A percentile compares a stretch with the other conserved stretches of the same genome.
These are phyloP conservation scores for Lonicera japonica DNA, from an alignment of 129 eudicot species.

Conservation along the genomic window DNA sequence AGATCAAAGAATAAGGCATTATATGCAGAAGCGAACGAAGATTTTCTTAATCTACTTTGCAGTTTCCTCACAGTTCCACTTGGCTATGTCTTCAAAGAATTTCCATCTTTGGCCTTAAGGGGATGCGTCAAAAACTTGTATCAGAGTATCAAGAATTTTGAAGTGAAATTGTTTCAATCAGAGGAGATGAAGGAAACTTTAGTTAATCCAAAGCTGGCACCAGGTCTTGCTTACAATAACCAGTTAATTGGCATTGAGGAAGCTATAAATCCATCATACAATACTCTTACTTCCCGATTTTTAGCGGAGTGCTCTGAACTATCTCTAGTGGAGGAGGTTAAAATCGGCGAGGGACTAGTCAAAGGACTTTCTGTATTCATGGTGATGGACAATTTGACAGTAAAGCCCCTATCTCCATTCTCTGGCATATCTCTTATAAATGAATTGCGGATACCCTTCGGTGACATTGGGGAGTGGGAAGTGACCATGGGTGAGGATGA, in stretches of 20 bases:
- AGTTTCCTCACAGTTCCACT: conserved; percentile 5
- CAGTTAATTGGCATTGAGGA: conserved; percentile 1
- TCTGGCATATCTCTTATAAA: background rate
- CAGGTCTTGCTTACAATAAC: conserved; percentile 3
- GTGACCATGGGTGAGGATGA: conserved; percentile 5
- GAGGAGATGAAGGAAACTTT: conserved; percentile 1
- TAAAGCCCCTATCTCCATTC: conserved; percentile 4
- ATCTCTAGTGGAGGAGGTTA: background rate
- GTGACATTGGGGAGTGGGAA: background rate
- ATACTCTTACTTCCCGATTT: too few relatives aligned
- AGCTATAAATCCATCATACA: background rate
- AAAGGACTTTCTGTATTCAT: conserved; percentile 2
- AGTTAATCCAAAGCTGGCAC: conserved; percentile 4
- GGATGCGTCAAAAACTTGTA: conserved; percentile 2
- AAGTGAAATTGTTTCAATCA: background rate
- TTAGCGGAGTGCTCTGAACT: too few relatives aligned
- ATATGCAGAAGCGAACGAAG: conserved; percentile 8
- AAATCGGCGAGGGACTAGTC: background rate
- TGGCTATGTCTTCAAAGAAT: background rate
- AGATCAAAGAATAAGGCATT: background rate
- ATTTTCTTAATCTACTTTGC: background rate
- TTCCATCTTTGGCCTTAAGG: conserved; percentile 3
- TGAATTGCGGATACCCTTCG: background rate
- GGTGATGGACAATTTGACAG: conserved; percentile 1
- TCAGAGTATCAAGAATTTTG: background rate